Base-by-base conservation (phyloP, 108 stramenopile genomes). In the Fragilariopsis cylindrus region DNA sequence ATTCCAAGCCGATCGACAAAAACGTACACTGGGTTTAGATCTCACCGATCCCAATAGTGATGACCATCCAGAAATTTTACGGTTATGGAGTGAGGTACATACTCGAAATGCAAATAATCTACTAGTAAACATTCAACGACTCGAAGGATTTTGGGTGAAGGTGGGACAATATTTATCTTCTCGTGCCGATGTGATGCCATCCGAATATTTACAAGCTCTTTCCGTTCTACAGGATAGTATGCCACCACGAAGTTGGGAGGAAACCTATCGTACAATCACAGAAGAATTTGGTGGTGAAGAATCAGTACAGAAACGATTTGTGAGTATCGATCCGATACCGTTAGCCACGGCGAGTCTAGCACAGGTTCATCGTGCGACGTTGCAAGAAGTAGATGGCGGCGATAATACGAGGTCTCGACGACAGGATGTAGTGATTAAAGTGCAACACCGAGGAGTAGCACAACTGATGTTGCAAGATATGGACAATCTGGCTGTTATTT, bases 141-240 rank as follows among this genome's bases (percentile, higher is more conserved):
- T 86, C 1, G 42, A 49, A n/a, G 87, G 87, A 3, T 76, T 88
- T 12, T 88, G 87, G 87, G 77, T 80, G 57, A 88, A 88, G 65
- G 57, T 77, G 42, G 87, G 78, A n/a, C 87, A 88, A 74, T 82
- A 85, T 62, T 30, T 88, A 48, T 70, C 72, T 19, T 57, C 75
- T 21, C 82, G 87, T 7, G 81, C 87, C 12, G 87, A 88, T 65
- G 76, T 81, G 12, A 77, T 88, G 67, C 87, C 87, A 6, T 52
- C 65, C 7, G 64, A 16, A 11, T 84, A 82, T 46, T 52, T 83
- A 11, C 70, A 57, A 16, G 53, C 70, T 58, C 57, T 85, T 12
- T 70, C 80, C 19, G 64, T 65, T 16, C 77, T 88, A 4, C 87
- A 88, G 73, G 87, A 88, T 67, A 49, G 58, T n/a, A 69, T 81